Percentiles rank a stretch among this genome's conserved stretches.
Conservation (phyloP, 2,329 filamentous ascomycete species). For the Fonsecaea pedrosoi region DNA sequence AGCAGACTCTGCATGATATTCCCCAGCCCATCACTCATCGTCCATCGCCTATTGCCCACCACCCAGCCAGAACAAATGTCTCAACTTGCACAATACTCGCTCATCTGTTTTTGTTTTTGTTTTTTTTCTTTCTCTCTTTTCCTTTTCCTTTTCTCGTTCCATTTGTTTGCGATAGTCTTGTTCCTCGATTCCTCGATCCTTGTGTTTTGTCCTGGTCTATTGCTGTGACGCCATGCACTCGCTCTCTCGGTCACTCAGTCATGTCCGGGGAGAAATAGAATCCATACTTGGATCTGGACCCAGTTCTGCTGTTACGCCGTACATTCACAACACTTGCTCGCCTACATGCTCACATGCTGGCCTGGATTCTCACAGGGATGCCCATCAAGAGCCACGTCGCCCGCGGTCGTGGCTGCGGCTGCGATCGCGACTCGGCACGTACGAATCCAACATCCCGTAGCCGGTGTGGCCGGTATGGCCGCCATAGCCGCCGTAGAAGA, state of each 20-base stretch:
- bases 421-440: conserved; percentile 6
- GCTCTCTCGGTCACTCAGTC: not conserved
- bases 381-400: not conserved
- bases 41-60: not conserved
- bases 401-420: not conserved
- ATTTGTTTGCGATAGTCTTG: no score
- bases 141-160: no score
- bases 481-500: conserved; percentile 30
- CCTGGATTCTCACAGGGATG: not conserved
- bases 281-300: no score
- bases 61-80: not conserved
- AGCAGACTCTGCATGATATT: not conserved
- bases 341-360: not conserved
- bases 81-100: no score
- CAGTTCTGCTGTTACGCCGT: no score
- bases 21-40: not conserved
- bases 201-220: not conserved
- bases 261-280: no score
- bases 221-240: not conserved
- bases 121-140: no score
- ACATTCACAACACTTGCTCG: no score
- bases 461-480: conserved; percentile 2
- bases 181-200: not conserved
- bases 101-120: no score
- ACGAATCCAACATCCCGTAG: conserved; percentile 22